A percentile compares a stretch with the other conserved stretches of the same genome.
Conservation (phyloP, 108 stramenopile species). For the Cylindrotheca closterium region DNA sequence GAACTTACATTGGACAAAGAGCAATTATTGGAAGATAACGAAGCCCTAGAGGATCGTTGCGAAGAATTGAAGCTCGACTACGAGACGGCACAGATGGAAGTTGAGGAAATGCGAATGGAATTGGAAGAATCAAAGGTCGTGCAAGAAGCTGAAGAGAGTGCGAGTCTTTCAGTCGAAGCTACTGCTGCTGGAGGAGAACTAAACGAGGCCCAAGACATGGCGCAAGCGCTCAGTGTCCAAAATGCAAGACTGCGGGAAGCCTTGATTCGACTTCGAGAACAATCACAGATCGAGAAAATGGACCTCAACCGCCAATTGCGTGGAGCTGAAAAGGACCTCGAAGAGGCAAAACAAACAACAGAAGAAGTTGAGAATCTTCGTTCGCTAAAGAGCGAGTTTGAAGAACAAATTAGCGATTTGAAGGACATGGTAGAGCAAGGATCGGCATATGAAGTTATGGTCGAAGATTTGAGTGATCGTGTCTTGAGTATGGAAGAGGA, state of each 20-base stretch:
- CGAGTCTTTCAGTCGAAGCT: not conserved
- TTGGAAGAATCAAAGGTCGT: conserved; percentile 49
- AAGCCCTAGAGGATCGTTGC: conserved; percentile 61
- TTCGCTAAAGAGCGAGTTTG: conserved; percentile 32
- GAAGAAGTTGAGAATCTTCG: conserved; percentile 40
- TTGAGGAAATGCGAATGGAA: conserved; percentile 72
- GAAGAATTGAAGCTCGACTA: conserved; percentile 78
- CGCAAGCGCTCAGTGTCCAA: conserved; percentile 65
- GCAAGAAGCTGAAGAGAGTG: conserved; percentile 13
- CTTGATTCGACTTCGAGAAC: conserved; percentile 74
- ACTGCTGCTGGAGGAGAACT: conserved; percentile 15
- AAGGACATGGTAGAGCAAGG: conserved; percentile 87
- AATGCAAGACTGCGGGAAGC: conserved; percentile 84
- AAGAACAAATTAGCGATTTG: conserved; percentile 68
- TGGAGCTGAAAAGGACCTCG: conserved; percentile 48
- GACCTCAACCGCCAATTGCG: conserved; percentile 62
- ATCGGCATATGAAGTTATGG: conserved; percentile 74
- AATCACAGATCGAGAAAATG: conserved; percentile 74
- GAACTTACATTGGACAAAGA: conserved; percentile 87
- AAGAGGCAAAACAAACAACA: conserved; percentile 34
- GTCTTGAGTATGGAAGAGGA: conserved; percentile 75
- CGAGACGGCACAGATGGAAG: conserved; percentile 78
- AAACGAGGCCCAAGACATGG: conserved; percentile 43
- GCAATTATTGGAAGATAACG: conserved; percentile 73
- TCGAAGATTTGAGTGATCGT: conserved; percentile 76